phyloP scores from a whole-genome alignment of 306 rosid genomes.

The Myrica gale region DNA sequence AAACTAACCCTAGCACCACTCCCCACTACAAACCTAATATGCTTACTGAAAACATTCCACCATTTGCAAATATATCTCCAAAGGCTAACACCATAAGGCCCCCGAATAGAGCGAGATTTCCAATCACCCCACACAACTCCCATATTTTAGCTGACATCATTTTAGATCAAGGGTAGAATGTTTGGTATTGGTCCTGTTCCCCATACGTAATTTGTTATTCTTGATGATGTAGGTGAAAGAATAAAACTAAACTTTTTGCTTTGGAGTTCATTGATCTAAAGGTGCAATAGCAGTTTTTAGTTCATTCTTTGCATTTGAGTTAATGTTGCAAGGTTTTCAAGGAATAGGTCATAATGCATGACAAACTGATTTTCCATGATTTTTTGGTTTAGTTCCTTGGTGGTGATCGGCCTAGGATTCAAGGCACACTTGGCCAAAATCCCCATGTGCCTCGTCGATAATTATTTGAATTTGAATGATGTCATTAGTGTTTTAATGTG shows the following conservation, averaged over 20 bases:
- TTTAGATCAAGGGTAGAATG: not conserved
- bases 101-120: too few relatives aligned
- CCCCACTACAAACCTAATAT: too few relatives aligned
- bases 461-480: too few relatives aligned
- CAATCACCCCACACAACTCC: too few relatives aligned
- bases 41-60: too few relatives aligned
- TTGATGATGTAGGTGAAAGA: not conserved
- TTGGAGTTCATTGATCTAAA: not conserved
- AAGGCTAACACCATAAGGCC: too few relatives aligned
- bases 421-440: not conserved
- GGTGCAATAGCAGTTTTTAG: not conserved
- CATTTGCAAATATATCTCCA: too few relatives aligned
- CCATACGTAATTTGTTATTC: not conserved
- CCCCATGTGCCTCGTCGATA: not conserved
- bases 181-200: not conserved
- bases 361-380: not conserved
- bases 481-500: not conserved
- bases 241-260: not conserved
- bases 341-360: not conserved
- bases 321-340: not conserved
- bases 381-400: too few relatives aligned
- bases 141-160: not conserved
- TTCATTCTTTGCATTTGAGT: not conserved
- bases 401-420: not conserved
- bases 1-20: too few relatives aligned